These are phyloP conservation scores for Carallia pectinifolia DNA, from an alignment of 345 rosid species.

Conservation along the genomic window DNA sequence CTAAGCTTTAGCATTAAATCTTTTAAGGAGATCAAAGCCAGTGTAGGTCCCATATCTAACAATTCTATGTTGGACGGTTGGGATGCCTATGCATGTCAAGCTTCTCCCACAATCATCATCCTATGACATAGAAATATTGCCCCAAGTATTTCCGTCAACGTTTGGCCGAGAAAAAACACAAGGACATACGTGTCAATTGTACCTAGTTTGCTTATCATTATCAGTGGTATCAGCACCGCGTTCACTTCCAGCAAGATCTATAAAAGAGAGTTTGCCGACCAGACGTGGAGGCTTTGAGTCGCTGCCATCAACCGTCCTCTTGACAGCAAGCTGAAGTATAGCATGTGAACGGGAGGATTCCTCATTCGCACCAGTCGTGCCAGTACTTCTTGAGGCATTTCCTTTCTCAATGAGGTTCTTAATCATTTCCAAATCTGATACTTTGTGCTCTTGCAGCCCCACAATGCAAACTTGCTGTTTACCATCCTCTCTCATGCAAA, in stretches of 20 bases:
- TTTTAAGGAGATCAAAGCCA: not conserved
- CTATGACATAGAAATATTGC: conserved; percentile 5
- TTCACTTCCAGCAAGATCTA: conserved; percentile 99
- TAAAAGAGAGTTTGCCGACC: conserved; percentile 93
- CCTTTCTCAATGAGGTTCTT: conserved; percentile 97
- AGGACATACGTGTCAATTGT: conserved; percentile 7
- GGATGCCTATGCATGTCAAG: not conserved
- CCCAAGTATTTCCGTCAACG: not conserved
- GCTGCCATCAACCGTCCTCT: conserved; percentile 75
- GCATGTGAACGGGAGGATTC: conserved; percentile 99
- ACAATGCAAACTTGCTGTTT: conserved; percentile 98
- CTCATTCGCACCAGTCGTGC: conserved; percentile 98
- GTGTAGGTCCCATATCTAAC: not conserved
- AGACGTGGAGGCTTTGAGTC: conserved; percentile 87
- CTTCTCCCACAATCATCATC: not conserved
- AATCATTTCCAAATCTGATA: conserved; percentile 88
- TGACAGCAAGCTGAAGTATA: conserved; percentile 91
- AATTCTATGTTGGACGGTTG: not conserved
- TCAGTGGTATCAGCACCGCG: conserved; percentile 99
- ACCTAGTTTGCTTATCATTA: conserved; percentile 98
- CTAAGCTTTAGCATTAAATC: too few relatives aligned
- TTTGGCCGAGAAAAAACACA: not conserved
- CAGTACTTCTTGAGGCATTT: conserved; percentile 86
- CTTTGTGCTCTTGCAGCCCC: conserved; percentile 93
- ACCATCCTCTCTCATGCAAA: conserved; percentile 99